Percentiles rank a stretch among this genome's conserved stretches.
These are phyloP conservation scores for Massarina eburnea DNA, from an alignment of 2,329 filamentous ascomycete genomes.

Conservation along the genomic window DNA sequence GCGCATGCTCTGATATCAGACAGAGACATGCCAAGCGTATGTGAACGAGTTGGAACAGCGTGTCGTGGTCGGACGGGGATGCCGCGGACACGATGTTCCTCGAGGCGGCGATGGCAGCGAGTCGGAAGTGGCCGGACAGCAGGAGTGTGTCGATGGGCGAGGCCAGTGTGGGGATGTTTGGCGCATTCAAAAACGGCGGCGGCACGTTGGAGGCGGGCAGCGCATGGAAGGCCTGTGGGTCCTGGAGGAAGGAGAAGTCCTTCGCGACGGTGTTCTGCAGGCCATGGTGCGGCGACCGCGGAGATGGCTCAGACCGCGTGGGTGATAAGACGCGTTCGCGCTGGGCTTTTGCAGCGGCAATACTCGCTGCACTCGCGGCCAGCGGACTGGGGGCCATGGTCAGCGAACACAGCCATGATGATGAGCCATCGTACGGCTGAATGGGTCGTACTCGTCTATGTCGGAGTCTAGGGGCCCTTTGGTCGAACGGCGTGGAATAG, in stretches of 20 bases:
- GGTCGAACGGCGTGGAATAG: slow-evolving; percentile 69
- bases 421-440: slow-evolving; percentile 5
- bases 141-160: slow-evolving; percentile 71
- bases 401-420: slow-evolving; percentile 13
- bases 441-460: slow-evolving; percentile 64
- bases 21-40: slow-evolving; percentile 80
- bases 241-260: slow-evolving; percentile 79
- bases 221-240: slow-evolving; percentile 80
- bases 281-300: slow-evolving; percentile 24
- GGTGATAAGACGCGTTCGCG: slow-evolving; percentile 26
- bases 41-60: slow-evolving; percentile 78
- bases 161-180: slow-evolving; percentile 60
- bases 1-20: slow-evolving; percentile 66
- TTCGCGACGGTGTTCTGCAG: slow-evolving; percentile 47
- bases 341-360: background rate
- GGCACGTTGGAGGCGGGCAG: slow-evolving; percentile 66
- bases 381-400: slow-evolving; percentile 25
- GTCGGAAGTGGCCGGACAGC: slow-evolving; percentile 73
- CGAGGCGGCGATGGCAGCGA: slow-evolving; percentile 70
- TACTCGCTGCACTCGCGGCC: slow-evolving; percentile 13
- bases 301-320: slow-evolving; percentile 14
- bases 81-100: slow-evolving; percentile 58
- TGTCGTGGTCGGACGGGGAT: slow-evolving; percentile 59
- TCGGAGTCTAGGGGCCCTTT: slow-evolving; percentile 71
- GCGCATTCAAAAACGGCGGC: slow-evolving; percentile 68